Conservation (phyloP, 768 basidiomycete species). For the Tricholoma sp. region DNA sequence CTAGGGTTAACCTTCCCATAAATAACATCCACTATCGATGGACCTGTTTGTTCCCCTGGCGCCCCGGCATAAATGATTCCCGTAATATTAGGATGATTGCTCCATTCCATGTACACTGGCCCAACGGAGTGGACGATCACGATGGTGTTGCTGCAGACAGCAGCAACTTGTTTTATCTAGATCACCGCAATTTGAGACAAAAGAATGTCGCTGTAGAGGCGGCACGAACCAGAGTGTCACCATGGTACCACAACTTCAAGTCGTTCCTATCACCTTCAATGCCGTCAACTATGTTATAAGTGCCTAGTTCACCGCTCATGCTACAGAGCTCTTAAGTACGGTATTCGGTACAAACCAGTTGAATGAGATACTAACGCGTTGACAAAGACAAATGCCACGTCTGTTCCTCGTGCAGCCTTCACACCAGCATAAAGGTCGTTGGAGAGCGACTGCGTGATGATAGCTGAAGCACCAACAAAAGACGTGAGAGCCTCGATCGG, state of each 20-base stretch:
- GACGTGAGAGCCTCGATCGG: conserved; percentile 41
- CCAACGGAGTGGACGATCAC: conserved; percentile 80
- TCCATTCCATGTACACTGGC: conserved; percentile 67
- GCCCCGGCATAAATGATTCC: conserved; percentile 52
- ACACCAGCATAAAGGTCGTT: conserved; percentile 36
- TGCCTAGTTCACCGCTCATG: conserved; percentile 46
- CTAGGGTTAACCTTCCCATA: conserved; percentile 75
- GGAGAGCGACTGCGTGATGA: conserved; percentile 37
- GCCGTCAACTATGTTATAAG: conserved; percentile 57
- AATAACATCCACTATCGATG: conserved; percentile 72
- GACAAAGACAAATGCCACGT: conserved; percentile 57
- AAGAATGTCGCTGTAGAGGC: conserved; percentile 2
- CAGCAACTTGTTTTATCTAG: conserved; percentile 52
- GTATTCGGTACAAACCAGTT: conserved; percentile 9
- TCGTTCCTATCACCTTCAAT: conserved; percentile 59
- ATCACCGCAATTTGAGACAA: conserved; percentile 24
- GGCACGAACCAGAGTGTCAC: conserved; percentile 38
- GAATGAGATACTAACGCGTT: conserved; percentile 37
- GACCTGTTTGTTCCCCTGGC: conserved; percentile 76
- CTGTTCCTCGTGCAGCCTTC: conserved; percentile 40
- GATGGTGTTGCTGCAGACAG: conserved; percentile 68
- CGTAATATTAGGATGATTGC: conserved; percentile 67
- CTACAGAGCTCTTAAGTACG: conserved; percentile 16
- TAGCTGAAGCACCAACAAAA: conserved; percentile 33
- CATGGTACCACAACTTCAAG: conserved; percentile 54